Evolutionary conservation across 352 stramenopile genomes (phyloP).

Genomic region (Phytophthora citricola): DNA sequence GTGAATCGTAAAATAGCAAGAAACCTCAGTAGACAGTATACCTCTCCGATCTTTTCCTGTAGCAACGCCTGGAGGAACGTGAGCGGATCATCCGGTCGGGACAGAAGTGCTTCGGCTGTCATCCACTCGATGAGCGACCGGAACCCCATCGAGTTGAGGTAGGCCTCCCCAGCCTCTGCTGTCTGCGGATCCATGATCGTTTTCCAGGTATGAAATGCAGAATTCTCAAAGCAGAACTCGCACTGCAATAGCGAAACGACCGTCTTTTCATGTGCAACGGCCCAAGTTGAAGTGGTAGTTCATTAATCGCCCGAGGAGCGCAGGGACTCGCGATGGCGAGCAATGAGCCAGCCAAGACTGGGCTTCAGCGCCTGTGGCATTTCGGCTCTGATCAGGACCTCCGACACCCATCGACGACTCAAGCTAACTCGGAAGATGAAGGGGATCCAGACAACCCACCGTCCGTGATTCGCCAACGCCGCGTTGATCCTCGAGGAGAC

Average conservation of each 20-base stretch:
- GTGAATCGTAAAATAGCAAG: not conserved
- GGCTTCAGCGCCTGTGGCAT: conserved; percentile 56
- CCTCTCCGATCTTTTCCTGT: conserved; percentile 85
- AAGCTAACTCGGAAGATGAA: conserved; percentile 3
- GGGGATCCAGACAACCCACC: conserved; percentile 11
- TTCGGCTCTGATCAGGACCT: conserved; percentile 47
- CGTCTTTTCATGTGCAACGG: conserved; percentile 34
- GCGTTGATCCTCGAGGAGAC: conserved; percentile 22
- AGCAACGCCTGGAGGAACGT: conserved; percentile 80
- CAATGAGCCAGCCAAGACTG: conserved; percentile 10
- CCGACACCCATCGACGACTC: conserved; percentile 35
- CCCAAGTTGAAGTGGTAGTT: conserved; percentile 28
- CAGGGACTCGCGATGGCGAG: conserved; percentile 10
- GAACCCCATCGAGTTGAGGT: conserved; percentile 90
- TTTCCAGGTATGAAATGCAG: not conserved
- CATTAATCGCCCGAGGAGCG: not conserved
- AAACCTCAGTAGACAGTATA: conserved; percentile 15
- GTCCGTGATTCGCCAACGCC: conserved; percentile 36
- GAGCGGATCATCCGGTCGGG: conserved; percentile 87
- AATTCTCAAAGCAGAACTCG: not conserved
- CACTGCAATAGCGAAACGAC: conserved; percentile 25
- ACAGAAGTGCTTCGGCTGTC: conserved; percentile 87
- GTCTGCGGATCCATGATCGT: conserved; percentile 72
- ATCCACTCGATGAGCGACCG: conserved; percentile 92
- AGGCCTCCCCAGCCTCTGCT: conserved; percentile 81